A percentile compares a stretch with the other conserved stretches of the same genome.
phyloP scores from a whole-genome alignment of 2,329 filamentous ascomycete species.

The Botrytis pseudocinerea region DNA sequence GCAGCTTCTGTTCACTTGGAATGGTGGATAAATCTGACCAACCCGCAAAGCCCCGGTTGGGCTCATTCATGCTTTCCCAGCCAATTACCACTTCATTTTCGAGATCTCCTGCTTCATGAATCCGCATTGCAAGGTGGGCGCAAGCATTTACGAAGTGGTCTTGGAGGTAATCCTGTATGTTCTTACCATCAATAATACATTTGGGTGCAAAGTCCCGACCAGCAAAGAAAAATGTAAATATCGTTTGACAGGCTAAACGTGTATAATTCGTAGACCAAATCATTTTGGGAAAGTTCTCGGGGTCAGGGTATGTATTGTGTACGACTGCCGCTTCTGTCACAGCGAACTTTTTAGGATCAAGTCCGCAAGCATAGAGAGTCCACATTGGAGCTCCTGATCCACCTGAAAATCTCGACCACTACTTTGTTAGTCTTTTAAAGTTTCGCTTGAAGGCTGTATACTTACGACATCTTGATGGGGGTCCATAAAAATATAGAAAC shows the following conservation, averaged over 20 bases:
- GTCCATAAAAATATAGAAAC: conserved; percentile 97
- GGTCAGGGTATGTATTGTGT: conserved; percentile 88
- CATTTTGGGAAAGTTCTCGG: conserved; percentile 92
- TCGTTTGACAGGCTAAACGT: conserved; percentile 80
- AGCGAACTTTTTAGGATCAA: conserved; percentile 83
- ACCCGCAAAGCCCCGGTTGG: conserved; percentile 83
- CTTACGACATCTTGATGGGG: conserved; percentile 94
- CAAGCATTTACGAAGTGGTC: conserved; percentile 81
- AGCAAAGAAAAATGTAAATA: conserved; percentile 93
- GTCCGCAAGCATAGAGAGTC: conserved; percentile 91
- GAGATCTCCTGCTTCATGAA: conserved; percentile 86
- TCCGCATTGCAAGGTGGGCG: conserved; percentile 76
- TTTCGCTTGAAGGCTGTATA: conserved; percentile 34
- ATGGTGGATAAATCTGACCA: conserved; percentile 78
- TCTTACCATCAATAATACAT: conserved; percentile 89
- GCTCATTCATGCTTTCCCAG: conserved; percentile 97
- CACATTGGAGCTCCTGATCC: conserved; percentile 96
- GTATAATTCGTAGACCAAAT: conserved; percentile 99
- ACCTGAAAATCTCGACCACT: conserved; percentile 91
- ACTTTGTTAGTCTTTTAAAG: conserved; percentile 27
- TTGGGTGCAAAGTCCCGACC: conserved; percentile 92
- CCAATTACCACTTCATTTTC: conserved; percentile 86
- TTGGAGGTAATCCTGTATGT: conserved; percentile 95
- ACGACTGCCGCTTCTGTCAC: conserved; percentile 90
- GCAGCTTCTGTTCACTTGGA: conserved; percentile 82